Percentiles rank a stretch among this genome's conserved stretches.
These are phyloP conservation scores for Pythium brachiatum DNA, from an alignment of 352 stramenopile species.

Conservation along the genomic window DNA sequence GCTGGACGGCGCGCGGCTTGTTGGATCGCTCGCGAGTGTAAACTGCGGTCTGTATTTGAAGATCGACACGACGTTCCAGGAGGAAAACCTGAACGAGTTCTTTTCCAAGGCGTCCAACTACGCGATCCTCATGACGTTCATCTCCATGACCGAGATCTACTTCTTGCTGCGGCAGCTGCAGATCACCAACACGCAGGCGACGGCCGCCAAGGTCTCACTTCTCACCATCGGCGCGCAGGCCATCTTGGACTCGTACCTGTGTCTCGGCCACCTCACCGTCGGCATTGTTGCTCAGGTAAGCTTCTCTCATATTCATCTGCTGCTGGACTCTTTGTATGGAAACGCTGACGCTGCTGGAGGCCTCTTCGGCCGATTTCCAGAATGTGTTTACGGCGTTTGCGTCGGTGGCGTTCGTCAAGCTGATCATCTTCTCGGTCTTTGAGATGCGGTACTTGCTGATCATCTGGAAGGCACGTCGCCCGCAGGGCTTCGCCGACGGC, in stretches of 20 bases:
- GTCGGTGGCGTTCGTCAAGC: slow-evolving; percentile 96
- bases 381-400: slow-evolving; percentile 96
- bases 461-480: slow-evolving; percentile 93
- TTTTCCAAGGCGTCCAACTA: slow-evolving; percentile 79
- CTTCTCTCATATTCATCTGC: slow-evolving; percentile 1
- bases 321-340: neutral
- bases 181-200: slow-evolving; percentile 82
- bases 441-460: slow-evolving; percentile 98
- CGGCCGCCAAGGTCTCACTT: slow-evolving; percentile 76
- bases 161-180: slow-evolving; percentile 83
- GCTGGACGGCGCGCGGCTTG: slow-evolving; percentile 31
- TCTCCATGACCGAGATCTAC: slow-evolving; percentile 85
- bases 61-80: slow-evolving; percentile 72
- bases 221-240: slow-evolving; percentile 84
- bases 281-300: slow-evolving; percentile 84
- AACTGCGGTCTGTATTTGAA: slow-evolving; percentile 78
- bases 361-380: slow-evolving; percentile 50
- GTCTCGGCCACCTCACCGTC: slow-evolving; percentile 94
- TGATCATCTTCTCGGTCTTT: slow-evolving; percentile 98
- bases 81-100: slow-evolving; percentile 82
- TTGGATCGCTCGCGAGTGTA: slow-evolving; percentile 65
- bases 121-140: slow-evolving; percentile 82
- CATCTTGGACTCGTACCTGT: slow-evolving; percentile 94
- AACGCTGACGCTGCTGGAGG: slow-evolving; percentile 3
- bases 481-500: slow-evolving; percentile 80